Percentiles rank a stretch among this genome's conserved stretches.
Conservation (phyloP, 2,329 filamentous ascomycete species). For the Albophoma yamanashiensis region DNA sequence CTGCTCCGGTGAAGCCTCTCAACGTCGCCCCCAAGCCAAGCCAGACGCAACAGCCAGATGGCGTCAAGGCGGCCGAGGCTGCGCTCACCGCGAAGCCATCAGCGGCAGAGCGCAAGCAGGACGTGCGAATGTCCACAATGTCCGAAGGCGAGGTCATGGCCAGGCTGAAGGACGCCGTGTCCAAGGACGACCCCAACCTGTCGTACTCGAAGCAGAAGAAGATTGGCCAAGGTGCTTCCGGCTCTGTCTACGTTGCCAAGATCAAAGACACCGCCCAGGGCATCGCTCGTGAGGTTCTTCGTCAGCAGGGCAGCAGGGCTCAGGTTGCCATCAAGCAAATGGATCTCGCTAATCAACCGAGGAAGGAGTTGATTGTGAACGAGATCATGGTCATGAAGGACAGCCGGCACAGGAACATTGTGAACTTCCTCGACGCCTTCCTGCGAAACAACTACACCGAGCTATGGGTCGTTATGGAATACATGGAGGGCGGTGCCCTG, state of each 20-base stretch:
- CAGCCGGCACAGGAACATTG: constrained; percentile 95
- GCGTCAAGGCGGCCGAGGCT: constrained; percentile 81
- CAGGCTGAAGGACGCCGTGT: constrained; percentile 86
- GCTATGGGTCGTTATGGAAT: constrained; percentile 99
- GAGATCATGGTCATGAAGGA: constrained; percentile 99
- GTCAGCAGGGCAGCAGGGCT: constrained; percentile 67
- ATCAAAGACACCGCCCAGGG: constrained; percentile 84
- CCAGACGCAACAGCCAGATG: constrained; percentile 41
- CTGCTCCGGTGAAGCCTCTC: constrained; percentile 63
- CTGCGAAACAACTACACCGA: constrained; percentile 88
- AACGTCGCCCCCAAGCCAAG: constrained; percentile 62
- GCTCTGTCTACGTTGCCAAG: constrained; percentile 94
- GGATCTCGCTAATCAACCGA: constrained; percentile 92
- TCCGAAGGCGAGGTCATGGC: constrained; percentile 95
- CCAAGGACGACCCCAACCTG: constrained; percentile 85
- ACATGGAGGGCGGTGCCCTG: constrained; percentile 95
- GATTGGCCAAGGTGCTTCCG: constrained; percentile 96
- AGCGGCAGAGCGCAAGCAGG: constrained; percentile 66
- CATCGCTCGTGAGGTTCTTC: constrained; percentile 69
- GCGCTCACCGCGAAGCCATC: constrained; percentile 76
- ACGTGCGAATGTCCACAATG: constrained; percentile 98
- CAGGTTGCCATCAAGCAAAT: constrained; percentile 99
- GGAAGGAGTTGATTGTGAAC: constrained; percentile 97
- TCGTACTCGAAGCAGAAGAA: constrained; percentile 99
- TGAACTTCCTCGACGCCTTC: constrained; percentile 97